Evolutionary conservation across 495 filamentous ascomycete species (phyloP).

Genomic region (Lentithecium fluviatile): DNA sequence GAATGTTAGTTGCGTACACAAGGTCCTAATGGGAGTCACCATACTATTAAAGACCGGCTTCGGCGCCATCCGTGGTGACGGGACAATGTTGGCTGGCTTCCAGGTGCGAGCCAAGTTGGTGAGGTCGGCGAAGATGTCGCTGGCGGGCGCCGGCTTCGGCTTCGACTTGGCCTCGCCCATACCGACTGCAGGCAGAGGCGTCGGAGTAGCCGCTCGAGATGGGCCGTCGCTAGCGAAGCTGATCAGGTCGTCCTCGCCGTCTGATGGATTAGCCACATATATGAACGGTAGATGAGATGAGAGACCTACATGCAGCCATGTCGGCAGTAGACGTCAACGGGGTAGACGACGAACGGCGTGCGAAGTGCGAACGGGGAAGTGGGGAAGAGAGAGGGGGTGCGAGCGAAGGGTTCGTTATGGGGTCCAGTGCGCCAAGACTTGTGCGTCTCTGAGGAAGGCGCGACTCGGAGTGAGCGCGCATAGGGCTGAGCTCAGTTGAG

Average conservation of each 20-base stretch:
- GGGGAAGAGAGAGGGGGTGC: too few species aligned
- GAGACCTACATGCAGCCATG: not conserved
- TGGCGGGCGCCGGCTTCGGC: not conserved
- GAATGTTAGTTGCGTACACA: too few species aligned
- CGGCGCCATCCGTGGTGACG: not conserved
- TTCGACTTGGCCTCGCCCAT: not conserved
- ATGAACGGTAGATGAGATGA: not conserved
- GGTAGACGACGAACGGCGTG: not conserved
- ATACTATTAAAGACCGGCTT: not conserved
- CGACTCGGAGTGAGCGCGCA: too few species aligned
- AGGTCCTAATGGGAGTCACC: not conserved
- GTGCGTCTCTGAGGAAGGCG: too few species aligned
- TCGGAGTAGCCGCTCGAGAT: not conserved
- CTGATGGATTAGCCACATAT: not conserved
- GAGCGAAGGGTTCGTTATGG: too few species aligned
- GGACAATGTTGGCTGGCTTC: not conserved
- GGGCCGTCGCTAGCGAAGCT: conserved; percentile 7
- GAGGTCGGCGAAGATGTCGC: not conserved
- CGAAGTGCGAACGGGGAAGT: too few species aligned
- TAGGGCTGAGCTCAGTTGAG: too few species aligned
- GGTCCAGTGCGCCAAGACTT: too few species aligned
- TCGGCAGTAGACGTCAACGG: too few species aligned
- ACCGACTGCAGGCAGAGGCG: not conserved
- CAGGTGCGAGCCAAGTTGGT: not conserved
- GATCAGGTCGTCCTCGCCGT: conserved; percentile 10